These are phyloP conservation scores for Ramaria sp. DNA, from an alignment of 768 basidiomycete species.

Conservation along the genomic window DNA sequence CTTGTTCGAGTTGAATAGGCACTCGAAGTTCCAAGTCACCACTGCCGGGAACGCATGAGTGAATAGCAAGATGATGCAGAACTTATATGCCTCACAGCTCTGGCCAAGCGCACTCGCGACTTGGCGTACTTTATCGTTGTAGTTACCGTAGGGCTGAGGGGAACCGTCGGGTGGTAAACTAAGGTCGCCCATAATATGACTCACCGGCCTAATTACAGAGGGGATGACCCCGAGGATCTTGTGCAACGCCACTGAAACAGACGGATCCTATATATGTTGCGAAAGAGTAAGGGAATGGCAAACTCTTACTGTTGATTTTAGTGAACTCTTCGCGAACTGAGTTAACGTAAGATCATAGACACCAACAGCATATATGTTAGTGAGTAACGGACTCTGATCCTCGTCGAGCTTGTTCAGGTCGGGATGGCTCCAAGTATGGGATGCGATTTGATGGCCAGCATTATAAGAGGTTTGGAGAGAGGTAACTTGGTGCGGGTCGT, in stretches of 20 bases:
- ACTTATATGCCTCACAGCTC: neutral
- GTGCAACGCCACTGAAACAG: conserved; percentile 6
- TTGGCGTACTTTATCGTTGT: neutral
- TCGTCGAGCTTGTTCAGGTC: neutral
- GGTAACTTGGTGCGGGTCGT: neutral
- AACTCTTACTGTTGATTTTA: neutral
- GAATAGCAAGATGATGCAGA: neutral
- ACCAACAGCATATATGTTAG: neutral
- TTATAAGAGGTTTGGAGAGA: neutral
- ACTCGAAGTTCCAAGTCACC: conserved; percentile 15
- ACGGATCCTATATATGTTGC: too few species aligned
- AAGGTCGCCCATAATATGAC: neutral
- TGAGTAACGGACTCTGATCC: neutral
- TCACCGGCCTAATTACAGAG: conserved; percentile 14
- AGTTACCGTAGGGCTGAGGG: neutral
- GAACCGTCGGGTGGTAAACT: neutral
- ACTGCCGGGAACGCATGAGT: neutral
- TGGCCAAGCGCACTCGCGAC: neutral
- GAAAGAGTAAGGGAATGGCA: neutral
- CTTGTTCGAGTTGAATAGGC: neutral
- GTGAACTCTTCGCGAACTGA: neutral
- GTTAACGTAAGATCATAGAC: neutral
- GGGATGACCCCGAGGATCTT: conserved; percentile 33
- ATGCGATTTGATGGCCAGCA: conserved; percentile 34
- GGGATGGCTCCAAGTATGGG: conserved; percentile 35